These are phyloP conservation scores for Clarireedia monteithiana DNA, from an alignment of 2,329 filamentous ascomycete species.

Conservation along the genomic window DNA sequence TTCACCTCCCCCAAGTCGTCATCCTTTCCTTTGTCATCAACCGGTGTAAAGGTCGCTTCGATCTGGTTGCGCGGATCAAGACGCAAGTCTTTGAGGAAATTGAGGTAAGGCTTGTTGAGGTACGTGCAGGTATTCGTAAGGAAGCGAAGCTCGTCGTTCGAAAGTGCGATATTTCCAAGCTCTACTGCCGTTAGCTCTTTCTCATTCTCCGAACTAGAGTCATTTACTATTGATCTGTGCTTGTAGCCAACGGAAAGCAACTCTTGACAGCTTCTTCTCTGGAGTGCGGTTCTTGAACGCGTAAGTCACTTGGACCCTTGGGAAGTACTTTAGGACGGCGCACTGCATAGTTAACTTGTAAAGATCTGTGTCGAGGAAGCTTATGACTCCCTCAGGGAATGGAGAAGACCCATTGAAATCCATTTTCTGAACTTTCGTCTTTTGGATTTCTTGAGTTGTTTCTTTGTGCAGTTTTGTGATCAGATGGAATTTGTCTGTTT, in stretches of 20 bases:
- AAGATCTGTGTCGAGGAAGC: conserved; percentile 73
- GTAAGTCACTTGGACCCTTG: conserved; percentile 75
- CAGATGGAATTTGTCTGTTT: no score
- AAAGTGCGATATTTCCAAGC: conserved; percentile 73
- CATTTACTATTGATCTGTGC: conserved; percentile 69
- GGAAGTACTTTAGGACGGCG: conserved; percentile 87
- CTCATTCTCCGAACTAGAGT: neutral
- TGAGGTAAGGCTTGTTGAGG: conserved; percentile 67
- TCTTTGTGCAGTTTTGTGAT: neutral
- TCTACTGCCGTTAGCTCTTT: conserved; percentile 41
- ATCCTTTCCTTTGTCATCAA: conserved; percentile 51
- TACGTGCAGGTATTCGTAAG: conserved; percentile 75
- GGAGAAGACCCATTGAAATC: conserved; percentile 59
- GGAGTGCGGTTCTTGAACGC: conserved; percentile 93
- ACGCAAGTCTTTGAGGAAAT: conserved; percentile 74
- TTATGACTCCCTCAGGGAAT: conserved; percentile 70
- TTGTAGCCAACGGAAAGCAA: conserved; percentile 78
- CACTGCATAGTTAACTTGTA: conserved; percentile 99
- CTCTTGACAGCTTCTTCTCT: conserved; percentile 80
- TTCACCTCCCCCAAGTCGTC: conserved; percentile 66
- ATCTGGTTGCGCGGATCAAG: conserved; percentile 78
- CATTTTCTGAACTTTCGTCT: conserved; percentile 42
- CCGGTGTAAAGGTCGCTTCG: conserved; percentile 46
- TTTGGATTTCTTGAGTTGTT: neutral
- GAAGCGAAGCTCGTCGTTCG: conserved; percentile 71